These are phyloP conservation scores for Globisporangium recalcitrans DNA, from an alignment of 352 stramenopile species.

Conservation along the genomic window DNA sequence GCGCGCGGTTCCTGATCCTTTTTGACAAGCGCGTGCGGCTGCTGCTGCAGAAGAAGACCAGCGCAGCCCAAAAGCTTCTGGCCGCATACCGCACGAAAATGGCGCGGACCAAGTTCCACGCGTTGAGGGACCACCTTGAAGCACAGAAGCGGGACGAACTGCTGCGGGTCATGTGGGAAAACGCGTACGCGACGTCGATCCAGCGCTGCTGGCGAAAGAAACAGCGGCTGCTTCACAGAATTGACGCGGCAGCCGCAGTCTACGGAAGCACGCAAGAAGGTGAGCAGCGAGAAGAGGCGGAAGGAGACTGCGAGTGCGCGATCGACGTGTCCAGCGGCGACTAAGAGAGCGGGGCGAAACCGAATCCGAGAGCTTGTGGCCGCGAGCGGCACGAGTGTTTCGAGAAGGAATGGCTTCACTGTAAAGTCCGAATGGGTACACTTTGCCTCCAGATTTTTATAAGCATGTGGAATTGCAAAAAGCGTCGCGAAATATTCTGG, in stretches of 20 bases:
- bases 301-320: neutral
- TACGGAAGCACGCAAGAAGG: neutral
- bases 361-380: no score
- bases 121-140: conserved; percentile 57
- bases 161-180: conserved; percentile 59
- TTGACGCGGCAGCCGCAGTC: neutral
- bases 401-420: no score
- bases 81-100: conserved; percentile 56
- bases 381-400: no score
- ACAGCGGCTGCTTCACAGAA: neutral
- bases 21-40: conserved; percentile 37
- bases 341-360: neutral
- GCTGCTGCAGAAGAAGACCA: conserved; percentile 21
- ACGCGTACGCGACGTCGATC: conserved; percentile 65
- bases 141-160: conserved; percentile 43
- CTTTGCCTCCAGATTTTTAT: no score
- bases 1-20: conserved; percentile 24
- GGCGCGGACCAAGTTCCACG: conserved; percentile 48
- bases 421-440: no score
- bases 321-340: conserved; percentile 2
- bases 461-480: no score
- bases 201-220: conserved; percentile 50
- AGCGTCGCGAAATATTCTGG: no score
- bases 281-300: neutral
- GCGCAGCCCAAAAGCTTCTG: conserved; percentile 42